phyloP scores from a whole-genome alignment of 441 rosid species.

The Jatropha multifida region DNA sequence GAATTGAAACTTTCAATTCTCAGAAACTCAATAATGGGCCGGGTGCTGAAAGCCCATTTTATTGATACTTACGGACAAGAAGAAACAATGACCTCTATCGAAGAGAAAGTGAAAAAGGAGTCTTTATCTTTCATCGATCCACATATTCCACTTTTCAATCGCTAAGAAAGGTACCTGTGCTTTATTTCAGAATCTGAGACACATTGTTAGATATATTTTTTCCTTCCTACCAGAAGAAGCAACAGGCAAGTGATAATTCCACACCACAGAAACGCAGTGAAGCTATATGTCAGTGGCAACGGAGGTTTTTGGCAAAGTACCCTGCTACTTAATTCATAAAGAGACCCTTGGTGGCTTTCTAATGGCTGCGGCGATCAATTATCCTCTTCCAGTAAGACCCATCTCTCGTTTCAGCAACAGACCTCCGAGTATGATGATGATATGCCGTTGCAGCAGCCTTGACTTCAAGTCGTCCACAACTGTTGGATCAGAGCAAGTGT shows the following conservation, averaged over 20 bases:
- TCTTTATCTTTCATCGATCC: too few relatives aligned
- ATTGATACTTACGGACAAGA: too few relatives aligned
- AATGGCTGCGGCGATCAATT: conserved; percentile 28
- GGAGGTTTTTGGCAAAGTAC: background rate
- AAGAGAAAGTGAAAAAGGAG: too few relatives aligned
- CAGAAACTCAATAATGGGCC: too few relatives aligned
- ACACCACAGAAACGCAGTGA: background rate
- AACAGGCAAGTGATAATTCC: background rate
- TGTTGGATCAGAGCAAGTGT: conserved; percentile 49
- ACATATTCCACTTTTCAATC: too few relatives aligned
- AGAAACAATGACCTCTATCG: too few relatives aligned
- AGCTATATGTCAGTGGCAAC: background rate
- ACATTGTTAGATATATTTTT: background rate
- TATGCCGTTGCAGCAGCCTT: conserved; percentile 39
- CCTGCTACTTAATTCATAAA: background rate
- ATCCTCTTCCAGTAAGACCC: conserved; percentile 22
- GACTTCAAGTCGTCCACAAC: conserved; percentile 27
- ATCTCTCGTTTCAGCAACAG: conserved; percentile 9
- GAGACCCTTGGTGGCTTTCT: background rate
- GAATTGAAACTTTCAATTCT: too few relatives aligned
- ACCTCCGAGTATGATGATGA: conserved; percentile 15
- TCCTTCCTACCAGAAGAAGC: background rate
- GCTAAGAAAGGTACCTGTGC: too few relatives aligned
- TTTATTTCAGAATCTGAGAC: background rate
- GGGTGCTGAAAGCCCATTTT: too few relatives aligned